phyloP scores from a whole-genome alignment of 2,329 filamentous ascomycete genomes.

The Penicillium psychrosexuale region DNA sequence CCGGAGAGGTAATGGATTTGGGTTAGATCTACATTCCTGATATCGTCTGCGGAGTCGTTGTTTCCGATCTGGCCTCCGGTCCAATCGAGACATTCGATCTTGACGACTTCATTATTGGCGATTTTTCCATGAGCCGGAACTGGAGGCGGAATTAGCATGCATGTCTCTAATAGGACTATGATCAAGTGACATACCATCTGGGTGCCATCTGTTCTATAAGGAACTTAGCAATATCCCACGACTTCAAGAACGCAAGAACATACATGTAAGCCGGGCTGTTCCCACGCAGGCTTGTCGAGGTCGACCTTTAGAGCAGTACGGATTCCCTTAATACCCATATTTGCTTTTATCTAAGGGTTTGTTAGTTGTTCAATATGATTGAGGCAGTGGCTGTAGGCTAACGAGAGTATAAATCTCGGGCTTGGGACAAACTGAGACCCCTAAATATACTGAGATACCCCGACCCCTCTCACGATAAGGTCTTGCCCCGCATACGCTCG shows the following conservation, averaged over 20 bases:
- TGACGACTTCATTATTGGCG: conserved; percentile 80
- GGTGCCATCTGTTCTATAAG: conserved; percentile 82
- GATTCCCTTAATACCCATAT: conserved; percentile 49
- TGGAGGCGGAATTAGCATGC: conserved; percentile 33
- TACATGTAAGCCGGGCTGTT: conserved; percentile 70
- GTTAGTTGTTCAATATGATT: neutral
- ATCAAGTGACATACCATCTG: conserved; percentile 63
- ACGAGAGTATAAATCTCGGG: neutral
- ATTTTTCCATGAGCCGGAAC: conserved; percentile 72
- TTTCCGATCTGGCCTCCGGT: conserved; percentile 76
- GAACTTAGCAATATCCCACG: neutral
- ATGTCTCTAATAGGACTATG: neutral
- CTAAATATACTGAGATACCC: neutral
- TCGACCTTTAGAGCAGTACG: conserved; percentile 71
- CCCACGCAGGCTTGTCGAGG: conserved; percentile 66
- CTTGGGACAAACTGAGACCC: neutral
- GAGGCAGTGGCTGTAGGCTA: neutral
- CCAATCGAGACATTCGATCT: conserved; percentile 91
- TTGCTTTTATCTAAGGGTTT: neutral
- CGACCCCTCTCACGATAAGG: conserved; percentile 2
- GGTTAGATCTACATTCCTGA: conserved; percentile 80
- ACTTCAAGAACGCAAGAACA: conserved; percentile 30
- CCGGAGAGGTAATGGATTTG: conserved; percentile 84
- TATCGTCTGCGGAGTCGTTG: conserved; percentile 84
- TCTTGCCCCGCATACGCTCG: conserved; percentile 1